These are phyloP conservation scores for Russula compacta DNA, from an alignment of 768 basidiomycete species.

Conservation along the genomic window DNA sequence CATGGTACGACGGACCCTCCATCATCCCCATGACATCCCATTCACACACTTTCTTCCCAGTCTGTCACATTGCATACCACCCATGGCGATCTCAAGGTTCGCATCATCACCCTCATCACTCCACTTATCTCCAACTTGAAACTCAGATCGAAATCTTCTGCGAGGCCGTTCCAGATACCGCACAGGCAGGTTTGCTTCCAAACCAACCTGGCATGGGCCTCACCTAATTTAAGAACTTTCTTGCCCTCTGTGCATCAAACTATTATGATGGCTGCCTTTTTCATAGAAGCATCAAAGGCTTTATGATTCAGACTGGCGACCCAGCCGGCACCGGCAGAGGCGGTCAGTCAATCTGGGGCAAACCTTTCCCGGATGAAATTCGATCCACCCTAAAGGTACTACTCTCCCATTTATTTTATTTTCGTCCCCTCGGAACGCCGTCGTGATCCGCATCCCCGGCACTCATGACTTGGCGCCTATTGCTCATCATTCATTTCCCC, in stretches of 20 bases:
- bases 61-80: constrained; percentile 92
- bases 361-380: constrained; percentile 85
- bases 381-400: constrained; percentile 85
- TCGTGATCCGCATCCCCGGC: background rate
- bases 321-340: constrained; percentile 88
- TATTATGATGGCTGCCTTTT: constrained; percentile 81
- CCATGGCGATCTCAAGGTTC: constrained; percentile 91
- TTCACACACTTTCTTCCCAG: constrained; percentile 31
- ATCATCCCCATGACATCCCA: background rate
- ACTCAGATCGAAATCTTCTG: constrained; percentile 91
- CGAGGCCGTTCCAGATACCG: constrained; percentile 90
- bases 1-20: constrained; percentile 4
- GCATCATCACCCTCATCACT: background rate
- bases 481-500: background rate
- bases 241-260: constrained; percentile 86
- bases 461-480: constrained; percentile 4
- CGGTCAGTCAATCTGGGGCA: constrained; percentile 95
- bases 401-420: constrained; percentile 11
- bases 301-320: constrained; percentile 94
- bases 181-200: constrained; percentile 52
- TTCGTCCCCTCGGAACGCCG: constrained; percentile 11
- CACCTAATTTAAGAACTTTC: constrained; percentile 63
- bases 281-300: constrained; percentile 91
- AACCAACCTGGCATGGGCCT: background rate
- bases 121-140: background rate